These are phyloP conservation scores for Sclerotinia borealis DNA, from an alignment of 2,329 filamentous ascomycete genomes.

Conservation along the genomic window DNA sequence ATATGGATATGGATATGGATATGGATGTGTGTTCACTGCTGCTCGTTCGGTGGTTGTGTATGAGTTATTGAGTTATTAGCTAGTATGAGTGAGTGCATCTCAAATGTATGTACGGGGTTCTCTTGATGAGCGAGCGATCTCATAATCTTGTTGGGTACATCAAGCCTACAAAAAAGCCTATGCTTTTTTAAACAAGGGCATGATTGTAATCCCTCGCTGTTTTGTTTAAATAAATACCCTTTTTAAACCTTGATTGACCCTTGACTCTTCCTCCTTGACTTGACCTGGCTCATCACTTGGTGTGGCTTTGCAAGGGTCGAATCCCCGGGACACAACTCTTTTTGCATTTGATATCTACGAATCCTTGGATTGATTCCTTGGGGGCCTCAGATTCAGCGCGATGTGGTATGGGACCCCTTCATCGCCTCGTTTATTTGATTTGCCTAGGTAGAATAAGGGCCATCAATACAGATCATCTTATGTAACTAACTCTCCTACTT, in stretches of 20 bases:
- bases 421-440: constrained; percentile 1
- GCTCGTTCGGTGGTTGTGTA: not conserved
- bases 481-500: not conserved
- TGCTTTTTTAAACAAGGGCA: constrained; percentile 2
- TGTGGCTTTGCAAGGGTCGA: constrained; percentile 16
- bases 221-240: not conserved
- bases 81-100: not conserved
- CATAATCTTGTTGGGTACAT: constrained; percentile 10
- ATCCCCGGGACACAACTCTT: not conserved
- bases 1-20: not conserved
- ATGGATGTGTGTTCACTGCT: not conserved
- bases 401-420: constrained; percentile 14
- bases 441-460: not conserved
- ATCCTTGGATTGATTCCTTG: constrained; percentile 4
- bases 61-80: no score
- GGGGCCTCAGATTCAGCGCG: constrained; percentile 12
- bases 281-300: constrained; percentile 12
- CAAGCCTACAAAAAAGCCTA: constrained; percentile 2
- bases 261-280: not conserved
- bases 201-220: constrained; percentile 3
- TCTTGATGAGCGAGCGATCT: constrained; percentile 11
- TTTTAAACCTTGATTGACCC: not conserved
- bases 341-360: not conserved
- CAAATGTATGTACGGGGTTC: not conserved
- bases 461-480: not conserved